phyloP scores from a whole-genome alignment of 2,329 filamentous ascomycete genomes.

The Trichophyton benhamiae region DNA sequence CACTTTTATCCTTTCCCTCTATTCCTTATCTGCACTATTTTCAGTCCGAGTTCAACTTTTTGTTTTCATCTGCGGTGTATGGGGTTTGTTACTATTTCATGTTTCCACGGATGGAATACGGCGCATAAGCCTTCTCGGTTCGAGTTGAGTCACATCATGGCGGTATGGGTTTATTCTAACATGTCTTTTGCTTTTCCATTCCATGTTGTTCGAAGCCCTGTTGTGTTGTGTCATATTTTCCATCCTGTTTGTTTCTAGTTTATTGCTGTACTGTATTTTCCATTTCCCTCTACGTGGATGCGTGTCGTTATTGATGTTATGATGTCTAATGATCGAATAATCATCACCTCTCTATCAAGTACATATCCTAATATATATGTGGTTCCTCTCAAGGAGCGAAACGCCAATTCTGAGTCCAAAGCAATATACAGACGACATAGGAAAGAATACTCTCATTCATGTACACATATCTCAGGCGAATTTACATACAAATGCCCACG shows the following conservation, averaged over 20 bases:
- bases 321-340: neutral
- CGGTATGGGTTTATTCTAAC: neutral
- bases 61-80: neutral
- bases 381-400: neutral
- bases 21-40: neutral
- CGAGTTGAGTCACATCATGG: neutral
- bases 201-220: neutral
- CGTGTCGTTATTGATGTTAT: neutral
- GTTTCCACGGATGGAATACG: neutral
- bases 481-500: neutral
- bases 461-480: neutral
- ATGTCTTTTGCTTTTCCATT: neutral
- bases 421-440: neutral
- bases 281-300: neutral
- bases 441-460: neutral
- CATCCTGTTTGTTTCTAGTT: slow-evolving; percentile 6
- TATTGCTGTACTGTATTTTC: slow-evolving; percentile 1
- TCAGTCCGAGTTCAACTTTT: neutral
- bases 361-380: neutral
- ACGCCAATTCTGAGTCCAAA: neutral
- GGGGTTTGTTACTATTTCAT: neutral
- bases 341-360: neutral
- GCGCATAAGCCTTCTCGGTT: neutral
- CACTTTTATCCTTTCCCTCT: neutral
- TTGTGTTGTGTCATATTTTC: neutral